These are phyloP conservation scores for Catharanthus roseus DNA, from an alignment of 257 asterid species.

Conservation along the genomic window DNA sequence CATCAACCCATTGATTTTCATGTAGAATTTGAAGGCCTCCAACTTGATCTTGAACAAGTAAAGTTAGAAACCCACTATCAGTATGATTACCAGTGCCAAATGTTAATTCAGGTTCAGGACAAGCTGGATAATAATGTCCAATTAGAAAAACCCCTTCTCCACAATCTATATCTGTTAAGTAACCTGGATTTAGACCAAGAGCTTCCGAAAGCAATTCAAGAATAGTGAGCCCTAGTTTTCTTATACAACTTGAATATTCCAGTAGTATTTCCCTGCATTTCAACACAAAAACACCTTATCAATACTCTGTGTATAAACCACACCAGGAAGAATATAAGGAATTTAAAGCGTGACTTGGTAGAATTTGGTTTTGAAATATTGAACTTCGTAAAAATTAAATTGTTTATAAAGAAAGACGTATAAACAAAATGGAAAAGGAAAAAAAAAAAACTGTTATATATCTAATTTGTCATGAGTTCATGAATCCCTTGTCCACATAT, in stretches of 20 bases:
- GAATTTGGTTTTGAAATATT: no score
- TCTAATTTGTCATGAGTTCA: no score
- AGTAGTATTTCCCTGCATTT: constrained; percentile 15
- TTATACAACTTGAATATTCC: constrained; percentile 25
- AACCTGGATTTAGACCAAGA: constrained; percentile 26
- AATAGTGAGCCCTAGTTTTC: constrained; percentile 23
- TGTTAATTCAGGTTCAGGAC: constrained; percentile 8
- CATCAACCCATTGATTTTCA: constrained; percentile 43
- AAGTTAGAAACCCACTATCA: constrained; percentile 38
- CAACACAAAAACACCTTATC: not conserved
- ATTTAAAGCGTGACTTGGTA: no score
- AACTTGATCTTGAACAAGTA: constrained; percentile 37
- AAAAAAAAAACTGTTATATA: no score
- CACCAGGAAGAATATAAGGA: no score
- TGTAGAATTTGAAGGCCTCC: constrained; percentile 44
- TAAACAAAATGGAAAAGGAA: no score
- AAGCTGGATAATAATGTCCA: constrained; percentile 6
- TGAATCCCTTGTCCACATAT: no score
- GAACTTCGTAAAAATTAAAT: no score
- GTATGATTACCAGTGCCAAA: constrained; percentile 39
- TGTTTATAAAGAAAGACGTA: no score
- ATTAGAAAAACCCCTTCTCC: constrained; percentile 16
- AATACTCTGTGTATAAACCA: not conserved
- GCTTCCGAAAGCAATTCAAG: constrained; percentile 34
- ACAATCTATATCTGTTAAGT: constrained; percentile 29